Evolutionary conservation across 305 asterid genomes (phyloP), one percentile per base, ranked within the genome.

Genomic region (Lippia alba): DNA sequence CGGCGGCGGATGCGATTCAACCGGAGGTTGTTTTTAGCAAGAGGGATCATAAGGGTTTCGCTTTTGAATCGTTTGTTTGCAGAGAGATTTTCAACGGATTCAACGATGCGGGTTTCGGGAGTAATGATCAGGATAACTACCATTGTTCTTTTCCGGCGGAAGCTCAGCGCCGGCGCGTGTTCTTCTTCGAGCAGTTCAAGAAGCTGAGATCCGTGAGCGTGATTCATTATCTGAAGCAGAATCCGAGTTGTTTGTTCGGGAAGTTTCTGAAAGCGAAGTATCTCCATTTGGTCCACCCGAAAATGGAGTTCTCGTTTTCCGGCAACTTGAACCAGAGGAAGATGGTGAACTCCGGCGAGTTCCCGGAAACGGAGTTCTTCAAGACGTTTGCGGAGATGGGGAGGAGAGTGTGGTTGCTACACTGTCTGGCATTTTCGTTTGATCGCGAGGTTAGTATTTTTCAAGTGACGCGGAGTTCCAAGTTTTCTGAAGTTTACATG

Each of bases 401-500:
- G 59, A 66, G 91, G 78, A 79, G 96, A 8, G 74, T 82, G 11
- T 89, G 96, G 96, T 87, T 92, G 6, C 54, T 84, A 15, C 94
- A 88, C 33, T 84, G 92, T 75, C 64, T 92, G 79, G 88, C 88
- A 5, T 79, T 85, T 64, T 87, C 89, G 0, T 92, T 86, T 41
- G 75, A 58, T 54, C 79, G 70, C 15, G 79, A 83, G 44, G 94
- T 90, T 17, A 56, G 85, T 69, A 64, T 81, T 4, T 92, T 87
- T 66, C 97, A 85, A 65, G 87, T 83, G 58, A 67, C 48, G 9
- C 85, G 66, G 75, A 69, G 41, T 6, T 73, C 82, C 14, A 86
- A 76, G 59, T 92, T 85, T 48, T 90, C 98, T 0, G 88, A 92
- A 19, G 89, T 90, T 18, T 88, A 87, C 80, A 92, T 92, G 98